Conservation (phyloP, 371 early-diverging fungal genomes). For the Saksenaea oblongispora region DNA sequence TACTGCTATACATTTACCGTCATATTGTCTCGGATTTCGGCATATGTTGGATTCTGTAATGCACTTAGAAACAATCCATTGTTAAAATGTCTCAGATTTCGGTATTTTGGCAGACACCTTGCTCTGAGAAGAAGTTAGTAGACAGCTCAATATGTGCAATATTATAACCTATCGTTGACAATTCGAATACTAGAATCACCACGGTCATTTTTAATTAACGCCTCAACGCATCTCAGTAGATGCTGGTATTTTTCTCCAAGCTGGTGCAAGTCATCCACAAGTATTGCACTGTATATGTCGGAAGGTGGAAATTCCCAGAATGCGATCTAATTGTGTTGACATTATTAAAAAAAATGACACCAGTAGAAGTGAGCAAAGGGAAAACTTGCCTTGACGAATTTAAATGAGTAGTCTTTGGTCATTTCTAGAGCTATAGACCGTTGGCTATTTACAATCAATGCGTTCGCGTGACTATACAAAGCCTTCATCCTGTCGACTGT, state of each 20-base stretch:
- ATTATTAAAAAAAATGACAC: no score
- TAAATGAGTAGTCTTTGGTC: no score
- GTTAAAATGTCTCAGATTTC: background rate
- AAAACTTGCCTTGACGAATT: no score
- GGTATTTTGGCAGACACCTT: background rate
- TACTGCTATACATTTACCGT: background rate
- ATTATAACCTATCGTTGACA: background rate
- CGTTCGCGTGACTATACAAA: no score
- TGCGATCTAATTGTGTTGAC: background rate
- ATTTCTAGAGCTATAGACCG: no score
- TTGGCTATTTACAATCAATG: no score
- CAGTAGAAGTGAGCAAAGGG: no score
- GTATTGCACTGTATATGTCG: background rate
- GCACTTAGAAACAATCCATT: background rate
- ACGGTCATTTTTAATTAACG: background rate
- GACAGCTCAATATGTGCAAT: no score
- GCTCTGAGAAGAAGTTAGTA: background rate
- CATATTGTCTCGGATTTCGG: background rate
- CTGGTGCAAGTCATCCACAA: slow-evolving; percentile 4
- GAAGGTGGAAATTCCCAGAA: background rate
- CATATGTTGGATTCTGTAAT: background rate
- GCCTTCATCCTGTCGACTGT: no score
- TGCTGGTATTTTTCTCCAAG: slow-evolving; percentile 3
- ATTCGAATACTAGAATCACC: background rate
- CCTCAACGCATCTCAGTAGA: background rate